Conservation (phyloP, 192 early-diverging fungal genomes). For the Coemansia sp. region DNA sequence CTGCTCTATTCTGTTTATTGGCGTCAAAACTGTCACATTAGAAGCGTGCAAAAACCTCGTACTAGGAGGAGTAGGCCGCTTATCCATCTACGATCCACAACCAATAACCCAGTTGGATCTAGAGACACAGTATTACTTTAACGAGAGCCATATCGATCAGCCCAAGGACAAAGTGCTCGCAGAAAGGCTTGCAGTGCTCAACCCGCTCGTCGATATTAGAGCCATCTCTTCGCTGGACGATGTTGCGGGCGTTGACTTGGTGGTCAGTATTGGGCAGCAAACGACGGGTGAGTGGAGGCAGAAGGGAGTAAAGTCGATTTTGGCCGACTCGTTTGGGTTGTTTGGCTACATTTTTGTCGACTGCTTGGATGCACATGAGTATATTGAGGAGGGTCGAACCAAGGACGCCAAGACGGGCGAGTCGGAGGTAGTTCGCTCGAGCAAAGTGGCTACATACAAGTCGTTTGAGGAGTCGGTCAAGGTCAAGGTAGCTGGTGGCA, state of each 20-base stretch:
- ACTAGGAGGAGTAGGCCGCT: conserved; percentile 77
- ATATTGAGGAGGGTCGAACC: conserved; percentile 19
- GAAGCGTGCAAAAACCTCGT: conserved; percentile 94
- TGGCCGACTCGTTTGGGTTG: conserved; percentile 68
- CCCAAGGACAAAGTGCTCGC: conserved; percentile 54
- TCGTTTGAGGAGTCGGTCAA: conserved; percentile 19
- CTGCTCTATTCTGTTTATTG: conserved; percentile 71
- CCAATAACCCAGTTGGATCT: conserved; percentile 57
- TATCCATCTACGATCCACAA: conserved; percentile 70
- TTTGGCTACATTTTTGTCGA: conserved; percentile 90
- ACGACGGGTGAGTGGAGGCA: conserved; percentile 61
- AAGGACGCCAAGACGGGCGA: conserved; percentile 1
- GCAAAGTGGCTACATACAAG: conserved; percentile 15
- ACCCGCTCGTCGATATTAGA: conserved; percentile 76
- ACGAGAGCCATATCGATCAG: conserved; percentile 8
- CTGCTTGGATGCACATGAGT: conserved; percentile 40
- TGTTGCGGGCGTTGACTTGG: conserved; percentile 68
- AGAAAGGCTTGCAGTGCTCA: conserved; percentile 67
- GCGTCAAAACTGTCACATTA: conserved; percentile 71
- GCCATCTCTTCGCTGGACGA: conserved; percentile 37
- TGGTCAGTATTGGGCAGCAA: conserved; percentile 60
- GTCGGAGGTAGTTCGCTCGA: not conserved
- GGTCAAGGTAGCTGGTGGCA: not conserved
- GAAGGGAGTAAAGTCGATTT: conserved; percentile 58
- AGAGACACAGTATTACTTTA: conserved; percentile 29